phyloP scores from a whole-genome alignment of 176 grass and related monocot species.

The Eragrostis nindensis region DNA sequence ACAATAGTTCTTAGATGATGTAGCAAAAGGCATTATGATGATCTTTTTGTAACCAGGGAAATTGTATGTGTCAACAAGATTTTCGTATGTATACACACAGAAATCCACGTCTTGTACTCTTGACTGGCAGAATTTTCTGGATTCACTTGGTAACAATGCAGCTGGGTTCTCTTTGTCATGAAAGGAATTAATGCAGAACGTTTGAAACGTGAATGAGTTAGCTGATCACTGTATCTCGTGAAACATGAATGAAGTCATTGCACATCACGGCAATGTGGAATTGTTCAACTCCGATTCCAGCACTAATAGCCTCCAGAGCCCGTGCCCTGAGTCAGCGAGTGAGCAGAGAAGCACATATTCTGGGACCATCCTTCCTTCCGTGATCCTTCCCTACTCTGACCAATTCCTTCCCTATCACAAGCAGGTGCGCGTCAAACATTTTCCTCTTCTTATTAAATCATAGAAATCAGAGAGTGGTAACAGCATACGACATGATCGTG shows the following conservation, averaged over 20 bases:
- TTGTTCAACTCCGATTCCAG: no score
- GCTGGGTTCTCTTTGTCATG: not conserved
- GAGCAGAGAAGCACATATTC: not conserved
- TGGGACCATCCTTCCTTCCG: not conserved
- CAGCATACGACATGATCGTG: not conserved
- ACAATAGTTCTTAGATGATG: slow-evolving; percentile 52
- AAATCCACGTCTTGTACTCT: not conserved
- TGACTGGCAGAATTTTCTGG: not conserved
- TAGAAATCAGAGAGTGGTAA: not conserved
- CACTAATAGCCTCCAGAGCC: not conserved
- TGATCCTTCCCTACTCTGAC: not conserved
- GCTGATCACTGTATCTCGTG: not conserved
- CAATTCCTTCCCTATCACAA: not conserved
- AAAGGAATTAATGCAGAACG: not conserved
- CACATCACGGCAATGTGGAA: no score
- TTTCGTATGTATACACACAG: slow-evolving; percentile 31
- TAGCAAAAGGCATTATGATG: slow-evolving; percentile 25
- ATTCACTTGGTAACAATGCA: not conserved
- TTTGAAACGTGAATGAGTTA: not conserved
- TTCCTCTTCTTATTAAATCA: not conserved
- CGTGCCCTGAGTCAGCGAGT: not conserved
- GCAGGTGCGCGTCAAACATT: slow-evolving; percentile 18
- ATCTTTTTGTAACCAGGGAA: slow-evolving; percentile 41
- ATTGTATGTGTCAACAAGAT: not conserved
- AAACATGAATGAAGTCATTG: no score